Base-by-base conservation (phyloP, 2,329 filamentous ascomycete genomes). In the Elsinoe necatrix region DNA sequence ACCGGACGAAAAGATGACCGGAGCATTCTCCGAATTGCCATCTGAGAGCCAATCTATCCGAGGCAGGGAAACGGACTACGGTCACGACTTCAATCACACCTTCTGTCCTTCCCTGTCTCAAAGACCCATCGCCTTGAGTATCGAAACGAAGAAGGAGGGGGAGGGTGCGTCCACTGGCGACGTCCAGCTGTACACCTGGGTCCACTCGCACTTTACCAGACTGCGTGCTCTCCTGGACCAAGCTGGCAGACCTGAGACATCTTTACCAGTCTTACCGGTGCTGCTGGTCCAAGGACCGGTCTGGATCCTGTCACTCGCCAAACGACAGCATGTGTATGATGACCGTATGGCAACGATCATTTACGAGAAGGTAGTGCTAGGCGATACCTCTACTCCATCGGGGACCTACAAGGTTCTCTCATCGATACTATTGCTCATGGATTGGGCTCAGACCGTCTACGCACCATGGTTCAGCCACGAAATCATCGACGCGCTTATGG, bases 71-170 rank as follows among this genome's bases (percentile, higher is more conserved):
- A 8, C 41, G 4, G 21, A 43, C 20, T 25, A 43, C 16, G 41
- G 41, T 11, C 21, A 25, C 18, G 41, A 43, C 51, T 58, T 42
- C 29, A 58, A 58, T 42, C 57, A 58, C 54, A 58, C 51, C 1
- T 20, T 43, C 31, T 16, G 54, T 55, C n/a, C 20, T 39, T 51
- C 57, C 39, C 29, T 55, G 35, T 35, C 54, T 43, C 41, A 42
- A 14, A 50, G 39, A 14, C 56, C 56, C 14, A 55, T 58, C 23
- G 50, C 56, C 39, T 29, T 55, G 16, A 58, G 57, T 25, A 55
- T 58, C 20, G 51, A 58, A 42, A 58, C 57, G 23, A 58, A 58
- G 54, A 51, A 43, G 25, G 25, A 55, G 18, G 57, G 57, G 39
- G 51, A 58, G 51, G 48, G 52, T 31, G 43, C 45, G 29, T 20